Evolutionary conservation across 768 basidiomycete genomes (phyloP), one percentile per base, ranked within the genome.

Genomic region (Mycena chlorophos): DNA sequence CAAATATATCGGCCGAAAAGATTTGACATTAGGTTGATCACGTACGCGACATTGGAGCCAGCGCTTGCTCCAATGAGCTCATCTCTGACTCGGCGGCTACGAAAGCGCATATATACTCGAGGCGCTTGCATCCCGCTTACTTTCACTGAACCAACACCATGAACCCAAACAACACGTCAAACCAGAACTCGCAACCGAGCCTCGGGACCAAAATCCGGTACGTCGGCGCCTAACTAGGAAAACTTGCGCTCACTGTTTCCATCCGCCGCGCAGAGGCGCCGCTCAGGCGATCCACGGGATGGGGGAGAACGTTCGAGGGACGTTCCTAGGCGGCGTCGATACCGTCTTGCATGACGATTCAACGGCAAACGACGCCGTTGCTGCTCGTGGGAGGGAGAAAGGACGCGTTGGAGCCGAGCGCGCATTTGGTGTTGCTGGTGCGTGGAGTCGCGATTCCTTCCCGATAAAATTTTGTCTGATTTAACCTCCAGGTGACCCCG

Each of bases 301-400:
- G 8, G 56, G 60, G 8, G 60, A 61, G 25, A 61, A 61, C 47
- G 46, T 61, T 2, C 60, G 60, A 30, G 60, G 60, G 20, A 57
- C 60, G 14, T 25, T 57, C 22, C 54, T 61, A 29, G 60, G 60
- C 40, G 60, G 56, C 25, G 60, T 57, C 26, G 60, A 61, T 3
- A 61, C 60, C 3, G 54, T 52, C 2, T n/a, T 55, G 5, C 56
- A 57, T 56, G 38, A 52, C 20, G 56, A 55, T 19, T 16, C 60
- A 4, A 16, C 51, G 12, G 25, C 12, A 4, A 55, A 56, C 51
- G 60, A 61, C 40, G 54, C 46, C 6, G 52, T 61, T 34, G 60
- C 60, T 23, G 47, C 38, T 1, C 54, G 46, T 31, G 60, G 60
- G n/a, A 34, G 56, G 1, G 29, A 46, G n/a, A 30, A 61, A 47